phyloP scores from a whole-genome alignment of 306 rosid species.

The Corylus americana region DNA sequence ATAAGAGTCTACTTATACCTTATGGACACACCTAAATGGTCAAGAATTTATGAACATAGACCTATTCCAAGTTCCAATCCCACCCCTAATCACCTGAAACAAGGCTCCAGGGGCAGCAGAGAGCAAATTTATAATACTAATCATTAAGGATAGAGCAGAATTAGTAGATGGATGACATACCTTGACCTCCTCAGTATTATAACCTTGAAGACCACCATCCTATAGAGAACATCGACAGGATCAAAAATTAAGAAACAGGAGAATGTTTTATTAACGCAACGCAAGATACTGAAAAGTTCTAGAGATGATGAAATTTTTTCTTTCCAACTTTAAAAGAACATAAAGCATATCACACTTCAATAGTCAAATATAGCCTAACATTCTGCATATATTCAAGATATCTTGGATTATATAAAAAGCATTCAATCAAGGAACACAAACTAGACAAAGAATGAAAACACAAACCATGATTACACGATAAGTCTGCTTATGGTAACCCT shows the following conservation, averaged over 20 bases:
- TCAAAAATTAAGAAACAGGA: neutral
- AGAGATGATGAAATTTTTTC: neutral
- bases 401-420: too few relatives aligned
- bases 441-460: neutral
- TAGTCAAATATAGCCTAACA: neutral
- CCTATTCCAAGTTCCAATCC: neutral
- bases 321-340: neutral
- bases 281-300: neutral
- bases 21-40: neutral
- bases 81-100: neutral
- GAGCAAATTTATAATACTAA: neutral
- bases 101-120: neutral
- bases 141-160: slow-evolving; percentile 7
- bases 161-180: slow-evolving; percentile 21
- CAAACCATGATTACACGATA: slow-evolving; percentile 33
- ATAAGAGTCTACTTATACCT: neutral
- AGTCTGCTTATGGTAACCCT: slow-evolving; percentile 43
- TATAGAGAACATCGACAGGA: slow-evolving; percentile 8
- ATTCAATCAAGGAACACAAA: neutral
- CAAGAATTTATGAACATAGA: neutral
- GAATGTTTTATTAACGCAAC: neutral
- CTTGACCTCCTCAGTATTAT: slow-evolving; percentile 39
- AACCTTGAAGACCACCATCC: slow-evolving; percentile 34
- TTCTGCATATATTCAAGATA: neutral
- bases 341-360: neutral